Base-by-base conservation (phyloP, 1,284 basidiomycete species). In the Ceratobasidium sp. region DNA sequence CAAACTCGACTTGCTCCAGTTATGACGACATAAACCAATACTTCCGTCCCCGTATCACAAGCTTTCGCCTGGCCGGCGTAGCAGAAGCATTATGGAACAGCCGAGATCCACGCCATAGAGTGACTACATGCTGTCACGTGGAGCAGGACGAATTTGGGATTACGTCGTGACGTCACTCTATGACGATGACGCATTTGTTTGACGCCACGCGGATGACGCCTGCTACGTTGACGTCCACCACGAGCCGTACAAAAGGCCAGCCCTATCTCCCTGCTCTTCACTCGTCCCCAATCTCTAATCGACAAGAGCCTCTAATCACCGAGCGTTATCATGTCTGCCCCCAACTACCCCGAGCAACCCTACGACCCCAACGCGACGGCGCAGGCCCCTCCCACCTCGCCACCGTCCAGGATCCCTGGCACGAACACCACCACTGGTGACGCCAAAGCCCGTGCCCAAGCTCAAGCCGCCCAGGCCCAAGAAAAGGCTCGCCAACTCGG, bases 281-380 rank as follows among this genome's bases (percentile, higher is more conserved):
- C 68, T 59, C 68, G 27, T 30, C 27, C 27, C 27, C 27, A 30
- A 30, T 30, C 27, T 30, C 27, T 30, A 30, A 30, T 30, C 27
- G 27, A 30, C 27, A 30, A 30, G 27, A 30, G 27, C 27, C 46
- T 48, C 46, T 48, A 12, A 48, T 18, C 7, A 16, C 52, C 7
- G 23, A 60, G 30, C 30, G 5, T 44, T 44, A 44, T 20, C n/a
- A 75, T 75, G 73, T 75, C 73, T 3, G 18, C 55, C 12, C 60
- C 73, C 46, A 75, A 75, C 73, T 75, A 75, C 62, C 73, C 73
- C 60, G 73, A 75, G 73, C 73, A 54, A n/a, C 73, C 73, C 10
- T 75, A 75, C 73, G 60, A 75, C 73, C 27, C 73, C 50, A 65
- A 75, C 50, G 73, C 73, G 50, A 75, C 73, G 30, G 73, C 73